These are phyloP conservation scores for Collybia mongolica DNA, from an alignment of 768 basidiomycete genomes.

Conservation along the genomic window DNA sequence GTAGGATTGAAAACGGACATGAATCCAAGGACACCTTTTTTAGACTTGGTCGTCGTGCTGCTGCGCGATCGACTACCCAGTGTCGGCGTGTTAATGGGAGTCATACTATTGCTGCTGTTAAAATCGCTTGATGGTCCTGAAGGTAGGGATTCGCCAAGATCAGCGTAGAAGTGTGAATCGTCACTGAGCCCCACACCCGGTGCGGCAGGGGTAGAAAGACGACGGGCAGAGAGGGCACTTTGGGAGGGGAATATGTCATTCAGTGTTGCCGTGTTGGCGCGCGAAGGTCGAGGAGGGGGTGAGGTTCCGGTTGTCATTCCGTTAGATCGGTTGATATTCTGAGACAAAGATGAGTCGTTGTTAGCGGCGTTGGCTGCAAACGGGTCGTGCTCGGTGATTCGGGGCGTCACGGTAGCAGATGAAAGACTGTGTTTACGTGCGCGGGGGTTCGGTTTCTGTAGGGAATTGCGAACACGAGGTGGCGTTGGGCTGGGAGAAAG, in stretches of 20 bases:
- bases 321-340: slow-evolving; percentile 27
- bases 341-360: slow-evolving; percentile 25
- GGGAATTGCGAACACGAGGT: slow-evolving; percentile 49
- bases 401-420: slow-evolving; percentile 30
- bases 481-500: slow-evolving; percentile 22
- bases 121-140: slow-evolving; percentile 29
- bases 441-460: slow-evolving; percentile 60
- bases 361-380: slow-evolving; percentile 44
- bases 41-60: slow-evolving; percentile 44
- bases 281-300: slow-evolving; percentile 77
- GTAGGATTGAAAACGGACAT: slow-evolving; percentile 70
- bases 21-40: slow-evolving; percentile 75
- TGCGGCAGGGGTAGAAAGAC: slow-evolving; percentile 48
- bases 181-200: slow-evolving; percentile 12
- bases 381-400: slow-evolving; percentile 53
- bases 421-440: slow-evolving; percentile 53
- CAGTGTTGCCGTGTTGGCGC: slow-evolving; percentile 81
- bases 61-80: slow-evolving; percentile 42
- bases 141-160: slow-evolving; percentile 42
- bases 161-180: slow-evolving; percentile 42
- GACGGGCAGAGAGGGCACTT: slow-evolving; percentile 40
- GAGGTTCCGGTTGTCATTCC: slow-evolving; percentile 39
- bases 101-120: slow-evolving; percentile 15
- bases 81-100: slow-evolving; percentile 14
- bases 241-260: slow-evolving; percentile 65